phyloP scores from a whole-genome alignment of 176 grass and related monocot genomes.

The Phyllostachys edulis region DNA sequence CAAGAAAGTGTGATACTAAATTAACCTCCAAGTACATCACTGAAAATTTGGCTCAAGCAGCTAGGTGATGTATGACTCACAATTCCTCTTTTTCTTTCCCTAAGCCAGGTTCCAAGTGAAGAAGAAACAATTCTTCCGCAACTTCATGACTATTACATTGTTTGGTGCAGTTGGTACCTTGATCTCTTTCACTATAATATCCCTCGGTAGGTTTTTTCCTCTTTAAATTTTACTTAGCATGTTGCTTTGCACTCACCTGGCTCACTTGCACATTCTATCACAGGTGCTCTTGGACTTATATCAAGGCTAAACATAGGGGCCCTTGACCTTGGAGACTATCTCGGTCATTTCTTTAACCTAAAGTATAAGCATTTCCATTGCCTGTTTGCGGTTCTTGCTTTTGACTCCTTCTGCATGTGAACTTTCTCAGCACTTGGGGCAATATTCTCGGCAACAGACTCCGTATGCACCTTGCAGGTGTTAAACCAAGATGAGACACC shows the following conservation, averaged over 20 bases:
- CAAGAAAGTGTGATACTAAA: neutral
- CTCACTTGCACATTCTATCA: neutral
- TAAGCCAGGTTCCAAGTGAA: slow-evolving; percentile 75
- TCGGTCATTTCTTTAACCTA: slow-evolving; percentile 47
- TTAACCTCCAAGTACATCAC: neutral
- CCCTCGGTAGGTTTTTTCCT: slow-evolving; percentile 52
- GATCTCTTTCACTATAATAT: slow-evolving; percentile 78
- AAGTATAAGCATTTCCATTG: neutral
- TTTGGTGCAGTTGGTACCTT: slow-evolving; percentile 78
- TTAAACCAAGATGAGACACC: slow-evolving; percentile 93
- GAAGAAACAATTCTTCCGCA: slow-evolving; percentile 88
- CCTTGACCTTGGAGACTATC: slow-evolving; percentile 83
- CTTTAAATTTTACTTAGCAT: neutral
- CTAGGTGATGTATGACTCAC: neutral
- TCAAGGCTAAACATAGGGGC: slow-evolving; percentile 65
- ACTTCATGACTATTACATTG: slow-evolving; percentile 79
- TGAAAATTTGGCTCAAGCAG: neutral
- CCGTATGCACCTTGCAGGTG: slow-evolving; percentile 97
- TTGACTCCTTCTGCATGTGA: slow-evolving; percentile 15
- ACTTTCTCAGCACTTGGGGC: slow-evolving; percentile 79
- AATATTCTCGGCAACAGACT: slow-evolving; percentile 95
- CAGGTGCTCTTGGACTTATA: slow-evolving; percentile 71
- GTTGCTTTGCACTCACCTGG: neutral
- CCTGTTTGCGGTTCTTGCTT: neutral
- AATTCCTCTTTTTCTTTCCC: neutral